Conservation (phyloP, 495 filamentous ascomycete species). For the Lophium mytilinum region DNA sequence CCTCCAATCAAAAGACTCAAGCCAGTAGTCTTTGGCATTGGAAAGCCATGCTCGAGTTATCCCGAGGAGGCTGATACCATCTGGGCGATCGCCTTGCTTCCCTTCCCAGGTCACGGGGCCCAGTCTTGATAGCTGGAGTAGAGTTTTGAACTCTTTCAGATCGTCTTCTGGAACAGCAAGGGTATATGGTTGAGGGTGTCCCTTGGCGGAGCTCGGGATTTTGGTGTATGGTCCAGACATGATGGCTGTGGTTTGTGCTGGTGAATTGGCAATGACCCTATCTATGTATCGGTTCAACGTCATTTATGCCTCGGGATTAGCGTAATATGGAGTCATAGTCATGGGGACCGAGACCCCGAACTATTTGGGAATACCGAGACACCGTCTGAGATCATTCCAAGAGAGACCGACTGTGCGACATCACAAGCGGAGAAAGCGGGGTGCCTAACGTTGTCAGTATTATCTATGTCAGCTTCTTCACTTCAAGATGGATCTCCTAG, state of each 20-base stretch:
- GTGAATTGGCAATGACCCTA: too few relatives aligned
- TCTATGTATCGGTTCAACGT: too few relatives aligned
- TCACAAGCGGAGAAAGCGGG: too few relatives aligned
- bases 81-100: slow-evolving; percentile 31
- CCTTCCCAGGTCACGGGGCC: slow-evolving; percentile 47
- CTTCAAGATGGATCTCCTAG: too few relatives aligned
- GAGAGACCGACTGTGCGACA: too few relatives aligned
- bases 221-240: not conserved
- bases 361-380: too few relatives aligned
- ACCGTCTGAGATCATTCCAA: too few relatives aligned
- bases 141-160: slow-evolving; percentile 40
- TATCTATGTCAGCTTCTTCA: too few relatives aligned
- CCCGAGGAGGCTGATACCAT: slow-evolving; percentile 32
- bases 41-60: slow-evolving; percentile 50
- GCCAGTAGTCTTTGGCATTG: slow-evolving; percentile 47
- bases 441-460: too few relatives aligned
- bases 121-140: slow-evolving; percentile 45
- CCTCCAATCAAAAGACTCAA: slow-evolving; percentile 39
- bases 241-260: not conserved
- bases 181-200: slow-evolving; percentile 34
- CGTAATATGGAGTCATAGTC: too few relatives aligned
- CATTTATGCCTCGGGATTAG: too few relatives aligned
- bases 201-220: not conserved
- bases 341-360: too few relatives aligned
- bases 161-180: slow-evolving; percentile 39